These are phyloP conservation scores for Urostyla sp. DNA, from an alignment of 73 alveolate genomes.

Conservation along the genomic window DNA sequence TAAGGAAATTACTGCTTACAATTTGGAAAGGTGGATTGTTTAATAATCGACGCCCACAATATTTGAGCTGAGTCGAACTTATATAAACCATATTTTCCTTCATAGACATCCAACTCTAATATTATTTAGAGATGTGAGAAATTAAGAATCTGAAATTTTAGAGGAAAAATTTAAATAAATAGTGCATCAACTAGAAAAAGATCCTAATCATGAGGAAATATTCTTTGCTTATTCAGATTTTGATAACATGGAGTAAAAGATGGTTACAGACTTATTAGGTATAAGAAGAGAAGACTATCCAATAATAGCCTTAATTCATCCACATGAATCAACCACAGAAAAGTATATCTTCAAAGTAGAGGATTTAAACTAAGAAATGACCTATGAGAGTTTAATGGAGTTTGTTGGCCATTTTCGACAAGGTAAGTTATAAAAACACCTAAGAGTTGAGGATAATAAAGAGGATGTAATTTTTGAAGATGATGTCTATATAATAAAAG, in stretches of 20 bases:
- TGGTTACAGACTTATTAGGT: constrained; percentile 15
- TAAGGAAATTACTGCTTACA: constrained; percentile 14
- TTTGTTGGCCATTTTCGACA: neutral
- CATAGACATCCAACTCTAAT: constrained; percentile 23
- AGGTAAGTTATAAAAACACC: constrained; percentile 6
- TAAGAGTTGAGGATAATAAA: neutral
- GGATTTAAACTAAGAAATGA: constrained; percentile 2
- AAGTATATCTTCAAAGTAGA: constrained; percentile 14
- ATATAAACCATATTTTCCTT: constrained; percentile 25
- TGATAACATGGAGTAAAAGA: constrained; percentile 13
- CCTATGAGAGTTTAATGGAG: neutral
- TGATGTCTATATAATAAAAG: constrained; percentile 8
- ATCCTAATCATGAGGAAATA: constrained; percentile 5
- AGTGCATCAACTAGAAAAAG: neutral
- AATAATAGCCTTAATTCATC: constrained; percentile 30
- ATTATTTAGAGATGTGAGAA: constrained; percentile 26
- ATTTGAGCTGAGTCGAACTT: neutral
- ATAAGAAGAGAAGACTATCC: constrained; percentile 14
- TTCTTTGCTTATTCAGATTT: constrained; percentile 39
- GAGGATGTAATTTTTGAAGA: neutral
- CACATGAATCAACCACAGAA: constrained; percentile 12
- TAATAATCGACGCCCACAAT: constrained; percentile 16
- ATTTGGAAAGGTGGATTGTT: constrained; percentile 47
- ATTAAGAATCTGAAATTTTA: neutral
- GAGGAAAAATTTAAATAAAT: constrained; percentile 28